phyloP scores from a whole-genome alignment of 345 rosid species.

The Eucalyptus coolabah region DNA sequence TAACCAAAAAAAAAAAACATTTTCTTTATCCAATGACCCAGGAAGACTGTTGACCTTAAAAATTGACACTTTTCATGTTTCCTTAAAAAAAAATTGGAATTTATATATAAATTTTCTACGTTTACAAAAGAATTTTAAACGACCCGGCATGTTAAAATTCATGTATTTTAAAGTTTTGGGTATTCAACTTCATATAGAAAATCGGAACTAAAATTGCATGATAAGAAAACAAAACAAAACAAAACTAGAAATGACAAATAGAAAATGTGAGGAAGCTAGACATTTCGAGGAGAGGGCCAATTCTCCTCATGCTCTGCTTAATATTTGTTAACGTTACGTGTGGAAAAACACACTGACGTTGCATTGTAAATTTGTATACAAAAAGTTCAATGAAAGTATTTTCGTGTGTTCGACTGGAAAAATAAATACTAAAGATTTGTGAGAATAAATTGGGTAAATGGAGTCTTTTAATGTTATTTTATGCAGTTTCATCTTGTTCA shows the following conservation, averaged over 20 bases:
- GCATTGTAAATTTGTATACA: not conserved
- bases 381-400: not conserved
- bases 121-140: not conserved
- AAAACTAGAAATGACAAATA: not conserved
- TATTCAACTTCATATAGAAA: not conserved
- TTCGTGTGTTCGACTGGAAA: not conserved
- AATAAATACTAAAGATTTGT: not conserved
- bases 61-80: not conserved
- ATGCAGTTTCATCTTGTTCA: not conserved
- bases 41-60: not conserved
- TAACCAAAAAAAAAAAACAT: not conserved
- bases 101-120: not conserved
- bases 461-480: not conserved
- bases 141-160: not conserved
- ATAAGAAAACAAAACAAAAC: accelerated
- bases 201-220: not conserved
- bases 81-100: not conserved
- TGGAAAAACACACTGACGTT: not conserved
- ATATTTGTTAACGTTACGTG: not conserved
- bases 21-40: not conserved
- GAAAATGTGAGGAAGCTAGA: not conserved
- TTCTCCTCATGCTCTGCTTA: not conserved
- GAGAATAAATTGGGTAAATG: not conserved
- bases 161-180: not conserved
- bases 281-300: not conserved